Evolutionary conservation across 257 asterid genomes (phyloP).

Genomic region (Anisodus tanguticus): DNA sequence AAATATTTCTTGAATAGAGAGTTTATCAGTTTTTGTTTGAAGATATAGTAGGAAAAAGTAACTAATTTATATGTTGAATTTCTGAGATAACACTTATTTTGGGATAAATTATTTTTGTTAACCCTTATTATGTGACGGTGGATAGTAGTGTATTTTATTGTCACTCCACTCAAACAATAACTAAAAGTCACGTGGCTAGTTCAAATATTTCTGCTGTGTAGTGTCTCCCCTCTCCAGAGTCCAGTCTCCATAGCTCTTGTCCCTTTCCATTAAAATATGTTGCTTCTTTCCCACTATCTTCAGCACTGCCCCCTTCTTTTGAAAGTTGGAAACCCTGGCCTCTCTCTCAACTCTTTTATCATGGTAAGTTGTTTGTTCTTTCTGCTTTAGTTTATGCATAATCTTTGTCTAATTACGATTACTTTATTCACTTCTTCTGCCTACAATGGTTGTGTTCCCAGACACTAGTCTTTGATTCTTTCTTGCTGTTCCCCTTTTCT

Average conservation of each 20-base stretch:
- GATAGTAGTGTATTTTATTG: no score
- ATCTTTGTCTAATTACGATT: conserved; percentile 5
- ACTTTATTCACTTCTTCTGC: neutral
- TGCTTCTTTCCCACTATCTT: neutral
- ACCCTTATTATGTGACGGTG: no score
- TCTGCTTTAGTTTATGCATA: neutral
- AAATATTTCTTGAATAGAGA: no score
- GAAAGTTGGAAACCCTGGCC: conserved; percentile 25
- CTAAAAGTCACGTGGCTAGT: no score
- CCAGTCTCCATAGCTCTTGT: neutral
- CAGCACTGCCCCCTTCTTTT: neutral
- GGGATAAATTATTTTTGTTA: no score
- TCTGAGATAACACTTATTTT: no score
- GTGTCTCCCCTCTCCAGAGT: no score
- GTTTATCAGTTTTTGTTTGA: no score
- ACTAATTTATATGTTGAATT: no score
- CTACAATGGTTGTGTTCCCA: neutral
- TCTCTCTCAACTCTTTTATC: neutral
- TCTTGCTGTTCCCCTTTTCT: neutral
- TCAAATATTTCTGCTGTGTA: no score
- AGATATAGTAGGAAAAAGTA: no score
- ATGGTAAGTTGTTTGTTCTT: neutral
- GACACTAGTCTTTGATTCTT: neutral
- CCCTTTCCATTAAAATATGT: neutral
- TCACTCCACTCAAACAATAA: no score